Conservation (phyloP, 768 basidiomycete species). For the Russula abietina region DNA sequence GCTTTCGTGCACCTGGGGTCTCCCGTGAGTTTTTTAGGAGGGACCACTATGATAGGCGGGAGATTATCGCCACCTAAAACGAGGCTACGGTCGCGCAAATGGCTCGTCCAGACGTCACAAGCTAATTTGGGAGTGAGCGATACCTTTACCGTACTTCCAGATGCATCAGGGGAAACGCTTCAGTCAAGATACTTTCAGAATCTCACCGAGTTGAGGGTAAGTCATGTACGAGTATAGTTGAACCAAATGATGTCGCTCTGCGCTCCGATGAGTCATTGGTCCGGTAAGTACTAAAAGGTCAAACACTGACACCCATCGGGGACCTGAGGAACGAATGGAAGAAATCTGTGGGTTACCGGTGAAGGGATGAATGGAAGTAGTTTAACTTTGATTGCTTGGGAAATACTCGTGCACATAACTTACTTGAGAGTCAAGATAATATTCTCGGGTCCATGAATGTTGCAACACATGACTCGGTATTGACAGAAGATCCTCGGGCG, state of each 20-base stretch:
- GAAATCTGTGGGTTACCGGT: constrained; percentile 17
- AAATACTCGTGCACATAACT: neutral
- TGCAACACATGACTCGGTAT: constrained; percentile 1
- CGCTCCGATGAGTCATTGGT: neutral
- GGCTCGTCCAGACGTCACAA: constrained; percentile 53
- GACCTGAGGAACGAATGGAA: constrained; percentile 23
- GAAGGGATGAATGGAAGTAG: neutral
- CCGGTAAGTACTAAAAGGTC: neutral
- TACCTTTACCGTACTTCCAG: constrained; percentile 4
- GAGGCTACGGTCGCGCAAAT: constrained; percentile 44
- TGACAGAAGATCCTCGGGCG: constrained; percentile 2
- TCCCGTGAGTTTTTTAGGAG: constrained; percentile 9
- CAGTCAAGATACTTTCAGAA: neutral
- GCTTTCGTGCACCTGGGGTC: constrained; percentile 45
- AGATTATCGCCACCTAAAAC: constrained; percentile 44
- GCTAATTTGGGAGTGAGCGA: constrained; percentile 24
- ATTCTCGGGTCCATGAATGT: constrained; percentile 16
- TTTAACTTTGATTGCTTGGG: neutral
- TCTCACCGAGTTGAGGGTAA: constrained; percentile 13
- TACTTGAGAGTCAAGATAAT: constrained; percentile 9
- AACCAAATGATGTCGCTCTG: constrained; percentile 25
- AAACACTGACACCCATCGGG: constrained; percentile 21
- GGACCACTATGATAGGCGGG: neutral
- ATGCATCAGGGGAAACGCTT: neutral
- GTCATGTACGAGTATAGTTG: constrained; percentile 15